Percentiles rank a stretch among this genome's conserved stretches.
phyloP scores from a whole-genome alignment of 2,329 filamentous ascomycete genomes.

The Claviceps fusiformis region DNA sequence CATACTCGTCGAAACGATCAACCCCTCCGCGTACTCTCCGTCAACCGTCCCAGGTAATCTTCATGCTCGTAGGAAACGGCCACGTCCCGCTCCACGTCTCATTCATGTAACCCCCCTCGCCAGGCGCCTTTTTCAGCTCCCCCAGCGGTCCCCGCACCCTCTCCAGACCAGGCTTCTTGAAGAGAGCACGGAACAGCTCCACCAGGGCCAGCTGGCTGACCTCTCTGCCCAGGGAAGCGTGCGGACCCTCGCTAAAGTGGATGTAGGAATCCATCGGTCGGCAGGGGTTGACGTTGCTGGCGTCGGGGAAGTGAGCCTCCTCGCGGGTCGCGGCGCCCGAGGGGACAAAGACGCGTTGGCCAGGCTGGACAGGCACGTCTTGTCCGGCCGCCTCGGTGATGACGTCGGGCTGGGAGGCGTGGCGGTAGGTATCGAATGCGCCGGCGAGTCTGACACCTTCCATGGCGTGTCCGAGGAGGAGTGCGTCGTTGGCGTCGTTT shows the following conservation, averaged over 20 bases:
- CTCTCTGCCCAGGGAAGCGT: constrained; percentile 48
- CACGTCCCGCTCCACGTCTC: constrained; percentile 45
- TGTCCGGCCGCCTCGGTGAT: constrained; percentile 38
- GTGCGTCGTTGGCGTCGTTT: constrained; percentile 43
- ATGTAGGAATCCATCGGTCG: constrained; percentile 53
- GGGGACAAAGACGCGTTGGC: constrained; percentile 49
- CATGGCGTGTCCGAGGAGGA: constrained; percentile 55
- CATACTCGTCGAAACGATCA: too few relatives aligned
- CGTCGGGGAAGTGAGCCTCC: constrained; percentile 44
- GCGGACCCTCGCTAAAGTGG: constrained; percentile 48
- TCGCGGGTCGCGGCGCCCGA: constrained; percentile 46
- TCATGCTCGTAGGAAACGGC: constrained; percentile 39
- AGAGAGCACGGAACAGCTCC: constrained; percentile 54
- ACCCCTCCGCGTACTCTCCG: too few relatives aligned
- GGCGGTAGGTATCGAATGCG: constrained; percentile 46
- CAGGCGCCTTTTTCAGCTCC: constrained; percentile 49
- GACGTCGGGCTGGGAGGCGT: constrained; percentile 31
- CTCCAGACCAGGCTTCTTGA: constrained; percentile 45
- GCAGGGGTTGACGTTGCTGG: constrained; percentile 45
- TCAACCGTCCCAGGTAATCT: constrained; percentile 32
- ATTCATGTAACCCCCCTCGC: constrained; percentile 46
- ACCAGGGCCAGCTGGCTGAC: constrained; percentile 48
- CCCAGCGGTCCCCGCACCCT: constrained; percentile 51
- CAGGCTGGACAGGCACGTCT: constrained; percentile 36
- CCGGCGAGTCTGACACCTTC: constrained; percentile 59